phyloP scores from a whole-genome alignment of 2,329 filamentous ascomycete species.

The Colletotrichum sp. region DNA sequence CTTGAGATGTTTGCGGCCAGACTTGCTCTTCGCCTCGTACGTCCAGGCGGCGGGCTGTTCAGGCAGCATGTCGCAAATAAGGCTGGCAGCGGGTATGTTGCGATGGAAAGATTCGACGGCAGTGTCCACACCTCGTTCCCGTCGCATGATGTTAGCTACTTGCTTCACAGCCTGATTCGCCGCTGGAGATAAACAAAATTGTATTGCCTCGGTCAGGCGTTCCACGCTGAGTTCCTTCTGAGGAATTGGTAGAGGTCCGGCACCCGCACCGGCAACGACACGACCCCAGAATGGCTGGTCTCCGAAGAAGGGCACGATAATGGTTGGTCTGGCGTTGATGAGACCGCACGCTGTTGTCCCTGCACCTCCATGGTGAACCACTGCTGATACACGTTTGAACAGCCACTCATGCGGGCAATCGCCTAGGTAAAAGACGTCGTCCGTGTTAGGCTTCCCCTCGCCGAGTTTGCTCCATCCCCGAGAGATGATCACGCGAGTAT shows the following conservation, averaged over 20 bases:
- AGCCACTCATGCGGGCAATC: constrained; percentile 64
- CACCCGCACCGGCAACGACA: constrained; percentile 42
- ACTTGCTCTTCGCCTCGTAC: constrained; percentile 32
- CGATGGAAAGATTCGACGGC: constrained; percentile 45
- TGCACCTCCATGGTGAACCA: constrained; percentile 65
- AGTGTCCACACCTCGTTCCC: constrained; percentile 29
- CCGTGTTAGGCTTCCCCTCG: neutral
- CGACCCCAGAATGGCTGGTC: constrained; percentile 50
- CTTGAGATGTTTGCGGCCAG: neutral
- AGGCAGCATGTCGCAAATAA: constrained; percentile 38
- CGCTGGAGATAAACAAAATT: constrained; percentile 33
- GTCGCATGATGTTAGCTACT: constrained; percentile 38
- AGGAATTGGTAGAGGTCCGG: constrained; percentile 41
- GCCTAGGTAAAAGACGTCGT: constrained; percentile 51
- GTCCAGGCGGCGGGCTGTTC: constrained; percentile 59
- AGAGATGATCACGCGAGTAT: constrained; percentile 57
- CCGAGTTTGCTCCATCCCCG: constrained; percentile 28
- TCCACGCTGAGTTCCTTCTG: constrained; percentile 36
- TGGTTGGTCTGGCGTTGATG: constrained; percentile 53
- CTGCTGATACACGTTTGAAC: constrained; percentile 58
- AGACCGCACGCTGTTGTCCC: constrained; percentile 64
- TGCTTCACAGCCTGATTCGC: constrained; percentile 32
- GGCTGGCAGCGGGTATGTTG: constrained; percentile 33
- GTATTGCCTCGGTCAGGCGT: constrained; percentile 39
- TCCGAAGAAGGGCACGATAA: constrained; percentile 58